A percentile compares a stretch with the other conserved stretches of the same genome.
phyloP scores from a whole-genome alignment of 2,329 filamentous ascomycete genomes.

The Clarireedia homoeocarpa region DNA sequence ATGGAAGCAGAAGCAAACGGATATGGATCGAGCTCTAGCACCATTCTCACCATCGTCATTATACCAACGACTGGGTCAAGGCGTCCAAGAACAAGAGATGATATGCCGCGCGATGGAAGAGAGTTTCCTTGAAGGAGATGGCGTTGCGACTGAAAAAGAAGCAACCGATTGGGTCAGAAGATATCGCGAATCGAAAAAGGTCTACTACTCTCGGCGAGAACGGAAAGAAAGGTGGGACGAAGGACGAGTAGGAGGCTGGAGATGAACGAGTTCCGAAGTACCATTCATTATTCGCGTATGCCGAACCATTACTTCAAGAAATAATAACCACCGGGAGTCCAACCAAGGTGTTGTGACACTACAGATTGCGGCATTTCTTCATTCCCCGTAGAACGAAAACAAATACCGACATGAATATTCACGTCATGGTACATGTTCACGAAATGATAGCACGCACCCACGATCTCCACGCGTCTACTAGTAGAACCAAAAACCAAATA shows the following conservation, averaged over 20 bases:
- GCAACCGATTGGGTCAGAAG: constrained; percentile 75
- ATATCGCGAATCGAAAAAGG: constrained; percentile 71
- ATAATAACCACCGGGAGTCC: too few species aligned
- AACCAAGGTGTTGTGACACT: too few species aligned
- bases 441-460: too few species aligned
- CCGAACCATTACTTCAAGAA: too few species aligned
- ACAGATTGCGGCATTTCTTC: too few species aligned
- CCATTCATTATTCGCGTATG: too few species aligned
- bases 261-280: constrained; percentile 35
- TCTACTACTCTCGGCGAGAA: constrained; percentile 75
- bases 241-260: constrained; percentile 88
- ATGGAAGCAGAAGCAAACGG: constrained; percentile 80
- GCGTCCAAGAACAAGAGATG: constrained; percentile 72
- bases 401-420: too few species aligned
- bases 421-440: too few species aligned
- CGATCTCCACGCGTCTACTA: too few species aligned
- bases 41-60: constrained; percentile 81
- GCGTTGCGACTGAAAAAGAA: constrained; percentile 69
- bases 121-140: constrained; percentile 62
- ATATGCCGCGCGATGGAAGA: constrained; percentile 81
- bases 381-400: too few species aligned
- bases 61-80: constrained; percentile 72
- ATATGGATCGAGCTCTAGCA: constrained; percentile 77
- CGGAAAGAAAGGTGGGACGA: constrained; percentile 93
- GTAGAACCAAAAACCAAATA: too few species aligned